Evolutionary conservation across 495 filamentous ascomycete species (phyloP), one percentile per base, ranked within the genome.

Genomic region (Podospora tetraspora): DNA sequence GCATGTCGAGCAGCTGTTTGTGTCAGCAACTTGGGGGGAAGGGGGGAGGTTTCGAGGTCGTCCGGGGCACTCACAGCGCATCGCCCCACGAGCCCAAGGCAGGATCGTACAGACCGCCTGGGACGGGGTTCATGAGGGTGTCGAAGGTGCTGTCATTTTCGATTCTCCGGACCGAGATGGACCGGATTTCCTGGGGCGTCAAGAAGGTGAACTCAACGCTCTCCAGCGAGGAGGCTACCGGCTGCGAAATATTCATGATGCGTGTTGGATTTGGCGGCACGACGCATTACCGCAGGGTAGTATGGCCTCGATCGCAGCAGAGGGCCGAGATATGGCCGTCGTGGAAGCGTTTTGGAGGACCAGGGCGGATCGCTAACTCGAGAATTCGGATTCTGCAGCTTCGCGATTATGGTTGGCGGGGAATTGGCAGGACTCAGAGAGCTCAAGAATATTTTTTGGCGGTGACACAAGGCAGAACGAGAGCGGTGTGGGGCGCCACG

Each of bases 71-170:
- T 84, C 85, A 97, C 90, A 86, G 81, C 75, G 88, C 84, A 72
- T 96, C 92, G 61, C 87, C 86, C 87, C 91, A 94, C 63, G 95
- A 91, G n/a, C 96, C 96, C 63, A 99, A 83, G 63, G 95, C 93
- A 59, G 92, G 84, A 78, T 97, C 96, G 76, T 98, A 96, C 9
- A 99, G 84, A 74, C 96, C 96, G 66, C 92, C 91, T 22, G 92
- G 92, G 32, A 91, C 84, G 57, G 92, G 92, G 74, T 93, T 92
- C 72, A 94, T 83, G 57, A 96, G 86, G 68, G 87, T 90, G 78
- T 97, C 94, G 78, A 97, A 93, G 23, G 96, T 97, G 57, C 84
- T 88, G 23, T 92, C 88, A 82, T 94, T 94, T 69, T 93, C 88
- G 72, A 99, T 95, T 78, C 87, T 87, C 82, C 93, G 95, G 66